Conservation (phyloP, 129 eudicot genomes). For the Daucus carota region DH1_v3.0 NC_030381.2:37585501-37586000, state of each 20-base stretch:
- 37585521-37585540: conserved; percentile 99
- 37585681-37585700: conserved; percentile 78
- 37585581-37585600: conserved; percentile 84
- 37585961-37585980: conserved; percentile 97
- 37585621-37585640: conserved; percentile 72
- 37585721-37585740: conserved; percentile 71
- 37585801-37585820: conserved; percentile 78
- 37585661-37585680: conserved; percentile 90
- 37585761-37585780: conserved; percentile 94
- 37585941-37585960: conserved; percentile 99
- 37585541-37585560: conserved; percentile 94
- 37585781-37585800: conserved; percentile 93
- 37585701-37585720: conserved; percentile 75
- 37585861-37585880: conserved; percentile 80
- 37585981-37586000: conserved; percentile 77
- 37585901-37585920: conserved; percentile 76
- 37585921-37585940: conserved; percentile 90
- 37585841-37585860: conserved; percentile 90
- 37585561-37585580: conserved; percentile 59
- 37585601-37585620: conserved; percentile 68
- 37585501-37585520: conserved; percentile 98
- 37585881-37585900: conserved; percentile 83
- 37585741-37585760: conserved; percentile 91
- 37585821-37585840: conserved; percentile 98
- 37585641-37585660: conserved; percentile 67